These are phyloP conservation scores for Pistacia integerrima DNA, from an alignment of 345 rosid genomes.

Conservation along the genomic window DNA sequence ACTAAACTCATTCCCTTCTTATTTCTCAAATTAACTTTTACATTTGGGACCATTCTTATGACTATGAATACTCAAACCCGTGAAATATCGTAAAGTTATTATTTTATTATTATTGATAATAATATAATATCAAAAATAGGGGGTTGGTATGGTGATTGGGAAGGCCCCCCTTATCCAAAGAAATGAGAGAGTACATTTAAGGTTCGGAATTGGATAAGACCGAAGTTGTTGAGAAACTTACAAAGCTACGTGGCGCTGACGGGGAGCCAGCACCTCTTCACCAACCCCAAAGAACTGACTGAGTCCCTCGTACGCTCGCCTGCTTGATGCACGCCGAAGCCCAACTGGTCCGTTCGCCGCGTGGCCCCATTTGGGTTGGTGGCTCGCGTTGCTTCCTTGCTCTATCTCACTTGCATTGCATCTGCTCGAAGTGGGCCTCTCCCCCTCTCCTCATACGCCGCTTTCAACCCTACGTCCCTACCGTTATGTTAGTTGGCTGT, in stretches of 20 bases:
- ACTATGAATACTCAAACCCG: too few relatives aligned
- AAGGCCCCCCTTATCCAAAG: not conserved
- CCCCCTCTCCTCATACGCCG: not conserved
- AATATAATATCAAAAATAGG: too few relatives aligned
- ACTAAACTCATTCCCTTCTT: too few relatives aligned
- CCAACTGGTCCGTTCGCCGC: too few relatives aligned
- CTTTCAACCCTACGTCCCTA: not conserved
- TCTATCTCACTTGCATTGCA: too few relatives aligned
- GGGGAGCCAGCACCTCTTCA: not conserved
- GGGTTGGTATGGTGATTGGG: not conserved
- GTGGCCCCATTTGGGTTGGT: not conserved
- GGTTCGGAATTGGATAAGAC: not conserved
- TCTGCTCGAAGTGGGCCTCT: not conserved
- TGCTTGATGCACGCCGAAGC: too few relatives aligned
- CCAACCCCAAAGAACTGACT: not conserved
- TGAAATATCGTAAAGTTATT: too few relatives aligned
- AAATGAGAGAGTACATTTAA: too few relatives aligned
- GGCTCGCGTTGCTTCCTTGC: not conserved
- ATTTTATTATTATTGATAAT: too few relatives aligned
- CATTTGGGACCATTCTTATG: too few relatives aligned
- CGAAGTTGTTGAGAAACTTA: not conserved
- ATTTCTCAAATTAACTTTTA: too few relatives aligned
- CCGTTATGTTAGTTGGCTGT: not conserved
- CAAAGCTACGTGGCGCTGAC: not conserved
- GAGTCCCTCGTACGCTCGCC: too few relatives aligned